These are phyloP conservation scores for Camellia granthamiana DNA, from an alignment of 148 eudicot genomes.

Conservation along the genomic window DNA sequence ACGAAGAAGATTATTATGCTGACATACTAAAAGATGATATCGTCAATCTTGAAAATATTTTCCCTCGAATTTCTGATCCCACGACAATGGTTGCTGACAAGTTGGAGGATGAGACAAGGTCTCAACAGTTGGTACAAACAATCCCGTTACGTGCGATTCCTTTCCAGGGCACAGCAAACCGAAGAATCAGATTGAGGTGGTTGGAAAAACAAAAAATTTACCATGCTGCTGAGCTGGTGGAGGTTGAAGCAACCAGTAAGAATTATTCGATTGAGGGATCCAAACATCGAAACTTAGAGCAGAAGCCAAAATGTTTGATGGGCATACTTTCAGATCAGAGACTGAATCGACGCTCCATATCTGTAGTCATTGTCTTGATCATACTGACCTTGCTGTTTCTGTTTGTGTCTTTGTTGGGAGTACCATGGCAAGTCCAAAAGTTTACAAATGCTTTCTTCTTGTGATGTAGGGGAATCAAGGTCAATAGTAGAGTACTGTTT, in stretches of 20 bases:
- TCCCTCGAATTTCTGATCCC: neutral
- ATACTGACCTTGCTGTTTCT: conserved; percentile 28
- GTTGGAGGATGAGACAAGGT: neutral
- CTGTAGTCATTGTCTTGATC: conserved; percentile 5
- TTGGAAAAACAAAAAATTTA: conserved; percentile 2
- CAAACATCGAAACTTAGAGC: neutral
- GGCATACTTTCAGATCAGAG: neutral
- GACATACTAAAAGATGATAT: conserved; percentile 82
- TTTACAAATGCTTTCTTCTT: too few species aligned
- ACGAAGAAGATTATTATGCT: conserved; percentile 61
- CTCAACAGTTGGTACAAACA: conserved; percentile 14
- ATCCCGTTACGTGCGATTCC: conserved; percentile 14
- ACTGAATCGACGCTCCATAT: neutral
- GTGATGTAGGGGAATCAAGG: too few species aligned
- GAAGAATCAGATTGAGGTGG: conserved; percentile 41
- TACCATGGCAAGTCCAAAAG: neutral
- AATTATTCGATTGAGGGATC: neutral
- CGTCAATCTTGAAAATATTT: conserved; percentile 50
- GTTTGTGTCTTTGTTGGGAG: conserved; percentile 12
- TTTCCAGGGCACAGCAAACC: conserved; percentile 50
- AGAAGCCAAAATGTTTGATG: neutral
- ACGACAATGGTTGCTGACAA: neutral
- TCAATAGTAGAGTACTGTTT: too few species aligned
- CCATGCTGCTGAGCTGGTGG: neutral
- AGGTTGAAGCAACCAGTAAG: neutral